phyloP scores from a whole-genome alignment of 352 stramenopile species.

The Globisporangium barbulae region DNA sequence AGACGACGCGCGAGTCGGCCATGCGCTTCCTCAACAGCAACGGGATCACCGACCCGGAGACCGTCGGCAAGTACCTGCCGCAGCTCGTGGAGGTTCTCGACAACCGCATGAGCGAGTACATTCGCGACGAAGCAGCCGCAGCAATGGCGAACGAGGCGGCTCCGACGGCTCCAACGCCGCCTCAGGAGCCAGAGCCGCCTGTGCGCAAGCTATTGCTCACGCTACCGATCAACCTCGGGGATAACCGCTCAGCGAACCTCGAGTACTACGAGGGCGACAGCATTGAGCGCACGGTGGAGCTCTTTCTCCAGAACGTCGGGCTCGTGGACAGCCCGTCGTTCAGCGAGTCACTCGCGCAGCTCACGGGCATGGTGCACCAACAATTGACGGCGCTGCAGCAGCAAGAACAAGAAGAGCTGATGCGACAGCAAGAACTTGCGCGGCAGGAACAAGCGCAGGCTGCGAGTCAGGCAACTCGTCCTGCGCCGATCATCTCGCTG shows the following conservation, averaged over 20 bases:
- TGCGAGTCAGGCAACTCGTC: slow-evolving; percentile 7
- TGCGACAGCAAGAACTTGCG: slow-evolving; percentile 9
- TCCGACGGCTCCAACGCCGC: slow-evolving; percentile 2
- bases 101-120: slow-evolving; percentile 36
- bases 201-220: slow-evolving; percentile 36
- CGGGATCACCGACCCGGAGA: slow-evolving; percentile 39
- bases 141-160: slow-evolving; percentile 1
- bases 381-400: slow-evolving; percentile 21
- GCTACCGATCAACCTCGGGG: slow-evolving; percentile 48
- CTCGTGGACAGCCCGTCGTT: slow-evolving; percentile 40
- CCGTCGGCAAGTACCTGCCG: slow-evolving; percentile 37
- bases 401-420: slow-evolving; percentile 16
- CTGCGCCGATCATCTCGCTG: slow-evolving; percentile 42
- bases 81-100: slow-evolving; percentile 64
- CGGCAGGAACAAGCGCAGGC: slow-evolving; percentile 4
- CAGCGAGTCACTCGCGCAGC: slow-evolving; percentile 35
- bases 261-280: slow-evolving; percentile 76
- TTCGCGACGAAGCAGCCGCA: slow-evolving; percentile 32
- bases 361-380: slow-evolving; percentile 37
- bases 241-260: slow-evolving; percentile 41
- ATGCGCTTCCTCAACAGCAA: slow-evolving; percentile 60
- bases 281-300: slow-evolving; percentile 58
- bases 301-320: slow-evolving; percentile 54
- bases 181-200: background rate
- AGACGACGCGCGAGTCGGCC: slow-evolving; percentile 54